Percentiles rank a stretch among this genome's conserved stretches.
Evolutionary conservation across 176 grass and related monocot genomes (phyloP).

Genomic region (Areca catechu): DNA sequence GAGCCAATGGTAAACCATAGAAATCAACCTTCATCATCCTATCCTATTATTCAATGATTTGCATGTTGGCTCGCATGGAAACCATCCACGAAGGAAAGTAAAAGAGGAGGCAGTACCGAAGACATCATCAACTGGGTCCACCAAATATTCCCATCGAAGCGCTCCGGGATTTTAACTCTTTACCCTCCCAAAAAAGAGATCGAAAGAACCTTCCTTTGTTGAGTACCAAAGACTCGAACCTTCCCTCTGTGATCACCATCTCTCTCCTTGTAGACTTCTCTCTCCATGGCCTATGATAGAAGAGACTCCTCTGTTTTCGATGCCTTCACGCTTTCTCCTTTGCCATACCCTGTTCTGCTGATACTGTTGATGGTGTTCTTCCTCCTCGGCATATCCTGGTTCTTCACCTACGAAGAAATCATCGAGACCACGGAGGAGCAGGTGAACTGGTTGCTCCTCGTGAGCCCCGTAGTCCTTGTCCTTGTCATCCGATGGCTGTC

Average conservation of each 20-base stretch:
- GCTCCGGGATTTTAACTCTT: too few relatives aligned
- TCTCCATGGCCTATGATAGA: slow-evolving; percentile 16
- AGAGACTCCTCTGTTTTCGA: slow-evolving; percentile 2
- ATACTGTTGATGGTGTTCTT: slow-evolving; percentile 15
- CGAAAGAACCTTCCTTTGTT: too few relatives aligned
- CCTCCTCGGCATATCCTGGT: slow-evolving; percentile 14
- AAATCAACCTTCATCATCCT: too few relatives aligned
- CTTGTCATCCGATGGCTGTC: slow-evolving; percentile 84
- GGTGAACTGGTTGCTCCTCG: slow-evolving; percentile 60
- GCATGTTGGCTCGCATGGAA: too few relatives aligned
- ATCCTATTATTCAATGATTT: too few relatives aligned
- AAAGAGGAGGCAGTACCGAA: too few relatives aligned
- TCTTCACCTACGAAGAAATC: slow-evolving; percentile 48
- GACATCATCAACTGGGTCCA: too few relatives aligned
- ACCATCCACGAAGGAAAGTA: too few relatives aligned
- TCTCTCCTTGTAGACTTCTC: neutral
- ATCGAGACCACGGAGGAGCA: slow-evolving; percentile 56
- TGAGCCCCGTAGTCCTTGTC: slow-evolving; percentile 51
- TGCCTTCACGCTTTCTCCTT: slow-evolving; percentile 10
- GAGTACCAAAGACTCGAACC: too few relatives aligned
- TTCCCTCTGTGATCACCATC: neutral
- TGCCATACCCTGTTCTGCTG: slow-evolving; percentile 22
- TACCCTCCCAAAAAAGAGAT: too few relatives aligned
- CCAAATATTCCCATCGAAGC: too few relatives aligned
- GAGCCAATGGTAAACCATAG: too few relatives aligned